These are phyloP conservation scores for Durio zibethinus DNA, from an alignment of 345 rosid species.

Conservation along the genomic window DNA sequence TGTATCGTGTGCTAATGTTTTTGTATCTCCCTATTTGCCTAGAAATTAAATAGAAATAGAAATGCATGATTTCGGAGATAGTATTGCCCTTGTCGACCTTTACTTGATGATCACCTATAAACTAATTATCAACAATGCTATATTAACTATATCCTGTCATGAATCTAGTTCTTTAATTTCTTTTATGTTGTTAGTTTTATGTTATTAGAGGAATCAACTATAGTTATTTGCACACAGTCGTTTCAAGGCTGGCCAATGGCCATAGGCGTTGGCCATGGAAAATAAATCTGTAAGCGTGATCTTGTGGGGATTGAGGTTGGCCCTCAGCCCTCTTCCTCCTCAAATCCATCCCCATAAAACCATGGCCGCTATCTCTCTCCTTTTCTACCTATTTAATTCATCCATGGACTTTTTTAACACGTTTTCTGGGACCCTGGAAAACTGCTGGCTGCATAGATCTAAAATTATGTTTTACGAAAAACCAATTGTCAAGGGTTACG, in stretches of 20 bases:
- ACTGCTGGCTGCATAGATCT: not conserved
- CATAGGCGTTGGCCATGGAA: slow-evolving; percentile 11
- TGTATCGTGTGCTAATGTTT: not conserved
- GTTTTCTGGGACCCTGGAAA: slow-evolving; percentile 19
- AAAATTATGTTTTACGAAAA: not conserved
- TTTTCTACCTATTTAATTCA: not conserved
- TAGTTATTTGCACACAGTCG: slow-evolving; percentile 21
- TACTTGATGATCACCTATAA: too few species aligned
- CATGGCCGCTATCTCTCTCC: not conserved
- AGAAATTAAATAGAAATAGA: too few species aligned
- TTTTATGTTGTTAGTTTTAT: too few species aligned
- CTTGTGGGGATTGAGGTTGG: slow-evolving; percentile 14
- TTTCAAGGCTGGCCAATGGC: slow-evolving; percentile 12
- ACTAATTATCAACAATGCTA: too few species aligned
- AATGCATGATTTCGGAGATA: not conserved
- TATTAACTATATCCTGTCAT: too few species aligned
- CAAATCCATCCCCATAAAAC: not conserved
- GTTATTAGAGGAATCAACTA: not conserved
- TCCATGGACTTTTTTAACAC: slow-evolving; percentile 6
- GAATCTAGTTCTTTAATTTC: too few species aligned
- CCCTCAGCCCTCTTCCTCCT: not conserved
- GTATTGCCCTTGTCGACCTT: too few species aligned
- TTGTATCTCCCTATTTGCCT: not conserved
- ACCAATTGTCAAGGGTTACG: slow-evolving; percentile 13
- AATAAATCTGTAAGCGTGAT: not conserved